These are phyloP conservation scores for Capsicum rhomboideum DNA, from an alignment of 257 asterid species.

Conservation along the genomic window DNA sequence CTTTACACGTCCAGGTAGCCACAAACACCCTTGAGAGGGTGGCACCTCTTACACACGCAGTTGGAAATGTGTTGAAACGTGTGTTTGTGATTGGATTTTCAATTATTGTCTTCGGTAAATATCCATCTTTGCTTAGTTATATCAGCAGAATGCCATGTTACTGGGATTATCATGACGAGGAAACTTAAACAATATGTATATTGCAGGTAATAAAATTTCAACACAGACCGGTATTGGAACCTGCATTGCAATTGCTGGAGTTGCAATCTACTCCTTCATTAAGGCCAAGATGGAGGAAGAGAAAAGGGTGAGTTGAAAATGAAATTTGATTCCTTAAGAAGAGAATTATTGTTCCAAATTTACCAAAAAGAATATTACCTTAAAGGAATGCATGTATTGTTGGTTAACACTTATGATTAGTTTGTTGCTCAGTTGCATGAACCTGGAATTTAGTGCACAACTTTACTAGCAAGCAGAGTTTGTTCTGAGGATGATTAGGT, in stretches of 20 bases:
- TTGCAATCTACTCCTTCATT: conserved; percentile 84
- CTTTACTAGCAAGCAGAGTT: not conserved
- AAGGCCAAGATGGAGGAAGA: conserved; percentile 98
- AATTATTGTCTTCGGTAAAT: conserved; percentile 72
- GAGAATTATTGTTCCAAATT: not conserved
- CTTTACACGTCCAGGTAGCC: conserved; percentile 52
- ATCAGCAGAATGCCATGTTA: not conserved
- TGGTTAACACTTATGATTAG: not conserved
- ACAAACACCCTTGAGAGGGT: conserved; percentile 99
- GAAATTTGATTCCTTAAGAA: not conserved
- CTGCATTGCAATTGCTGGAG: conserved; percentile 88
- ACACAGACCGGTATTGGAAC: conserved; percentile 96
- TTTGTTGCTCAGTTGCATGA: not conserved
- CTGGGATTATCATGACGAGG: not conserved
- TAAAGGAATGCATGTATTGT: not conserved
- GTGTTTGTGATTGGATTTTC: conserved; percentile 98
- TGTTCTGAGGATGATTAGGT: not conserved
- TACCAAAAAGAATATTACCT: not conserved
- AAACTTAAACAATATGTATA: not conserved
- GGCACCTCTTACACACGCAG: conserved; percentile 97
- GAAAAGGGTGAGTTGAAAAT: conserved; percentile 70
- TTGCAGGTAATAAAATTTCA: conserved; percentile 85
- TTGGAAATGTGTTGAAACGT: conserved; percentile 98
- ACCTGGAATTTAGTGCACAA: not conserved
- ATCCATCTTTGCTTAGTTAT: not conserved